Evolutionary conservation across 2,329 filamentous ascomycete species (phyloP), one percentile per base, ranked within the genome.

Genomic region (Penicillium aurantiogriseum): DNA sequence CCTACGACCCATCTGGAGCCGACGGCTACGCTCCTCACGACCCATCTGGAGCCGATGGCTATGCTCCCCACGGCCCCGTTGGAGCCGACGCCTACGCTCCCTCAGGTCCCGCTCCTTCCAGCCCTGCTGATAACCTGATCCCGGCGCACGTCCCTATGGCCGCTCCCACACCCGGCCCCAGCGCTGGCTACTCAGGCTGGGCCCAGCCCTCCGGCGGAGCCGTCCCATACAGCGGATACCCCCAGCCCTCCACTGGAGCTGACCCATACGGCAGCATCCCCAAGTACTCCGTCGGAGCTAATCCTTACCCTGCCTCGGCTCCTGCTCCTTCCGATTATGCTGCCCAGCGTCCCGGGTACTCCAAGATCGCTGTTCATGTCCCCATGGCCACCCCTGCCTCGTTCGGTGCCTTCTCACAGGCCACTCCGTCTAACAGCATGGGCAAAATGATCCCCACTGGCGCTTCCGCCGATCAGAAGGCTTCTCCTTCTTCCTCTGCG

Each of bases 401-500:
- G 6, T 62, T 35, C 4, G 53, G n/a, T 19, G 44, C 39, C 17
- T 69, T 67, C 54, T 54, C 67, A 63, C 57, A 62, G 70, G 59
- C 67, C 4, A 66, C 71, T 2, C 70, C 71, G 27, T 73, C 68
- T 1, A 59, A 51, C 6, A 67, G 58, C 46, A 25, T 38, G 17
- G 54, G 50, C 13, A 33, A 46, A 13, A 46, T 40, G 33, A 21
- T 79, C 19, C 80, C 80, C 29, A 73, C 71, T 45, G 79, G 80
- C 52, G 78, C 76, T n/a, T 25, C 15, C 6, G 38, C 39, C 23
- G 13, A 50, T 25, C n/a, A 51, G 4, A 23, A 31, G 3, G 74
- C 31, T 77, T 77, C 8, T 67, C 74, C 23, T 64, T 76, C 54
- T 68, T 74, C 46, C 70, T 76, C 38, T 67, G 78, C 63, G 68